Base-by-base conservation (phyloP, 2,329 filamentous ascomycete species). In the Aureobasidium uvarum region DNA sequence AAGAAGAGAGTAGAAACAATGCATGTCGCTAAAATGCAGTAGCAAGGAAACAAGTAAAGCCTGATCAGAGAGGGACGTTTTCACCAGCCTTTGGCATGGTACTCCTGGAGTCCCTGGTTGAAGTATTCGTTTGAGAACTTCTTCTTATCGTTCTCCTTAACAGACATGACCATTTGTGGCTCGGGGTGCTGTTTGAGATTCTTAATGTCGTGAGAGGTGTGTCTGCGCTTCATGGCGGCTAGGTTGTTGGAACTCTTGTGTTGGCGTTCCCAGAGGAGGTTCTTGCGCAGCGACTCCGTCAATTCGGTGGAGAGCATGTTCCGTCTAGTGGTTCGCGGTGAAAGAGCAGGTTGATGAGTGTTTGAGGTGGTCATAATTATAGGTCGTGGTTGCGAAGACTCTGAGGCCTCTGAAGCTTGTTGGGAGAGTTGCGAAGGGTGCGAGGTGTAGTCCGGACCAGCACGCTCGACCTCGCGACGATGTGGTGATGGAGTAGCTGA, bases 231-330 rank as follows among this genome's bases (percentile, higher is more conserved):
- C 66, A 96, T 83, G 64, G 94, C 91, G 1, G 93, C 92, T 69
- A 94, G 93, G 72, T 89, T 91, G 8, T 92, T 94, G 39, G 90
- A 89, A 66, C 91, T 92, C 84, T 95, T 96, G 74, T 98, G 94
- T 74, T 96, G 92, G 62, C 95, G 89, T 77, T 99, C 95, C 90
- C 92, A 96, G 18, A 98, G 85, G 18, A 99, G 87, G 72, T 97
- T 91, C 71, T 92, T 90, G 25, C 95, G 87, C 3, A 99, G 86
- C 25, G 92, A 96, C 75, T 96, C 92, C 2, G 94, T 97, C 64
- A 99, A 82, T 79, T 99, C 95, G 0, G 91, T 96, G 10, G 91
- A 89, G 65, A 99, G 84, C 95, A 99, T 99, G 77, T 97, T 96
- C 67, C 93, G 86, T 60, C 95, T 86, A 0, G 93, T 97, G 0